Evolutionary conservation across 2,329 filamentous ascomycete species (phyloP), one percentile per base, ranked within the genome.

Genomic region (Alternaria arbusti): DNA sequence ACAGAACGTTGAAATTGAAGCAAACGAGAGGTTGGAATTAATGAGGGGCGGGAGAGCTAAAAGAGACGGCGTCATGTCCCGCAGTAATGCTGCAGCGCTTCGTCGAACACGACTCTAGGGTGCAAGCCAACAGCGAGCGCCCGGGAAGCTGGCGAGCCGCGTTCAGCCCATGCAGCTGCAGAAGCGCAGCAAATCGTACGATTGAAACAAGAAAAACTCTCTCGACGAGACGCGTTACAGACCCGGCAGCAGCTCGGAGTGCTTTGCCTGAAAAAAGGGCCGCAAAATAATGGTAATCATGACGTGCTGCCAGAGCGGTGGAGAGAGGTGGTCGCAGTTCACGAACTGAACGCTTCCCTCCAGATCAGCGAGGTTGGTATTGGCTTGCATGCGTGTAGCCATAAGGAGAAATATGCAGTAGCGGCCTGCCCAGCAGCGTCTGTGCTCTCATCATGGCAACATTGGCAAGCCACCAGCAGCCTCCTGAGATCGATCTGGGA

Each of bases 31-130:
- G 62, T 49, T 65, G 44, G 57, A 54, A 64, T 61, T 28, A 58
- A 56, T 61, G 68, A 70, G 65, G 64, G 65, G 66, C 66, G 69
- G 69, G 66, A 70, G 63, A 57, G 65, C 66, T 70, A 70, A 49
- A 7, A 23, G 57, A 28, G 56, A 59, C 60, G 50, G 59, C 52
- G 23, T 59, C 43, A 59, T 63, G 61, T 68, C 52, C 64, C 67
- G 65, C 65, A 63, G 67, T 40, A 52, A 32, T 47, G 57, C 26
- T 57, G 54, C 55, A 51, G 46, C 46, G 59, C 25, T 52, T 36
- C 54, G 51, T 59, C 20, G 60, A 36, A 47, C 44, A 43, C 60
- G 44, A 32, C 26, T 54, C 54, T 44, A 43, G 49, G 56, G 43
- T 43, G 47, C 49, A 54, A 40, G 49, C 57, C 36, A 59, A 54